Percentiles rank a stretch among this genome's conserved stretches.
Conservation (phyloP, 2,329 filamentous ascomycete genomes). For the Fusarium buharicum region DNA sequence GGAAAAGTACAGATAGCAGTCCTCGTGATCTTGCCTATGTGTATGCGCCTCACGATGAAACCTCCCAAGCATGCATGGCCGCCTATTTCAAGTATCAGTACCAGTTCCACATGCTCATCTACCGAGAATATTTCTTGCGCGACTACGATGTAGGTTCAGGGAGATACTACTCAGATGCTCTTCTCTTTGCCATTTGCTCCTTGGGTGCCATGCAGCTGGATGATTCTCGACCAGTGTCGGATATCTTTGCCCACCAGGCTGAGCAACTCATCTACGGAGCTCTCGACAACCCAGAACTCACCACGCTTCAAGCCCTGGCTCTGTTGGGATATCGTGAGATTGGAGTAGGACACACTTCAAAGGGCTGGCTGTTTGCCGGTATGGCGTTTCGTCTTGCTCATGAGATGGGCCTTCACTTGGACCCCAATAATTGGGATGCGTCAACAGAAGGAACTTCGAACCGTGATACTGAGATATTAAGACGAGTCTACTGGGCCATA, state of each 20-base stretch:
- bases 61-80: conserved; percentile 58
- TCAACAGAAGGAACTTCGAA: conserved; percentile 48
- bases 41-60: conserved; percentile 57
- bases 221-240: conserved; percentile 53
- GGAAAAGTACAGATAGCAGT: conserved; percentile 31
- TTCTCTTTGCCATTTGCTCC: conserved; percentile 61
- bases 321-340: conserved; percentile 60
- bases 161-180: conserved; percentile 60
- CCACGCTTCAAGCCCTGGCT: conserved; percentile 58
- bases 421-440: conserved; percentile 61
- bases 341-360: conserved; percentile 59
- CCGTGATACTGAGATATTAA: conserved; percentile 58
- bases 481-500: conserved; percentile 62
- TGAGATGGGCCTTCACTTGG: conserved; percentile 63
- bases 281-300: conserved; percentile 59
- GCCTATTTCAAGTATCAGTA: conserved; percentile 61
- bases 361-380: conserved; percentile 63
- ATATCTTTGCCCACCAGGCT: conserved; percentile 57
- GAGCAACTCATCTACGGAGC: conserved; percentile 57
- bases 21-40: conserved; percentile 45
- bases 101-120: conserved; percentile 61
- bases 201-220: conserved; percentile 60
- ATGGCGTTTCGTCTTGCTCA: conserved; percentile 63
- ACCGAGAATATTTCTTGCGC: conserved; percentile 61
- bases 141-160: conserved; percentile 60